Evolutionary conservation across 2,329 filamentous ascomycete species (phyloP), one percentile per base, ranked within the genome.

Genomic region (Hypocrella siamensis): DNA sequence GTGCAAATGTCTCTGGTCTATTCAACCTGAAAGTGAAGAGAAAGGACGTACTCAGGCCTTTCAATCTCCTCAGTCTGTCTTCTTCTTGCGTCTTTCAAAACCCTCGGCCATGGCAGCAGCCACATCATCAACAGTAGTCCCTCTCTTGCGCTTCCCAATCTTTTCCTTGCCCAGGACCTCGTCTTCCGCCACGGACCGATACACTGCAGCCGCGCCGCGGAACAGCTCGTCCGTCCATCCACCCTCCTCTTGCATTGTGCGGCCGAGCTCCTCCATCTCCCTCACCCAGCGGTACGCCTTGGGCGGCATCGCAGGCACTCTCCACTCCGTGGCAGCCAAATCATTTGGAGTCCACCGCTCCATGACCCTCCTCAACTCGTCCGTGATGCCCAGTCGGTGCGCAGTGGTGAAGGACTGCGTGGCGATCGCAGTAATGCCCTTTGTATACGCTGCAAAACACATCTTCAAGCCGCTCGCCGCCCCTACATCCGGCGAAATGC

Each of bases 261-360:
- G 57, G 4, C 67, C 70, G 45, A 86, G 83, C 60, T 85, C 73
- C 42, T 75, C 65, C 79, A 86, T 84, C 58, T 85, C 79, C 21
- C 64, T 60, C 0, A 82, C 74, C 79, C 79, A 86, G 9, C 80
- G 61, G 49, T 84, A 84, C 14, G 80, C 79, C 54, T 85, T 86
- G 6, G 73, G 70, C 17, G 77, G 64, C 67, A 84, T 79, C 11
- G 51, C 57, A 4, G 66, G 57, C 7, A 81, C 56, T 3, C 64
- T 56, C 19, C 47, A 57, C 42, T 70, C 63, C 0, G 63, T 69
- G 31, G 53, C 46, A 17, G 54, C 48, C 11, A 61, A 58, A 22
- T 60, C 52, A 3, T 45, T 47, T 0, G 76, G 71, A 30, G 60
- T 57, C 35, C 64, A 56, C 8, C 53, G 49, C 10, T 56, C 51